Evolutionary conservation across 2,329 filamentous ascomycete species (phyloP), one percentile per base, ranked within the genome.

Genomic region (Fonsecaea multimorphosa): DNA sequence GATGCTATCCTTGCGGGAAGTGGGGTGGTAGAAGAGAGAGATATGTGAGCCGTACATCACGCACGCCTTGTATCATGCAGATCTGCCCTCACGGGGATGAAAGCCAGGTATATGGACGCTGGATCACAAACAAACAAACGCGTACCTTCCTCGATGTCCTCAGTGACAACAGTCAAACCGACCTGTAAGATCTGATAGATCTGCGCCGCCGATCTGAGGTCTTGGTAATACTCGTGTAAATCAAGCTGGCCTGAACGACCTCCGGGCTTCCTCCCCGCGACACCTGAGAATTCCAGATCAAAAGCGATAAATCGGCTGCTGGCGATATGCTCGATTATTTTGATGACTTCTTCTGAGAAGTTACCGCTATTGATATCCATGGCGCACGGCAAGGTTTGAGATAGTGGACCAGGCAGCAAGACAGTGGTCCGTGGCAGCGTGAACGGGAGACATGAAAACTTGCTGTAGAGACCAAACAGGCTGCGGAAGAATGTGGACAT

Each of bases 201-300:
- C 67, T 88, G 83, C 2, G 88, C 88, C 2, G 86, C 86, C 31
- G 77, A 77, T 73, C 86, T 89, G 63, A 82, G 81, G 68, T 90
- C 87, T 11, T 79, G 76, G 72, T 90, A 91, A 62, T 85, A 83
- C 51, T 87, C 78, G 70, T 90, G 84, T 1, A 90, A 76, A 2
- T 82, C 83, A 34, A 82, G 81, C 32, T 78, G 75, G 12, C 74
- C 70, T 34, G 69, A 73, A 60, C 71, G 72, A 49, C 65, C 67
- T 40, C 65, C 67, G 2, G 57, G 36, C 63, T 70, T 63, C 72
- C 73, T 14, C 72, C 71, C 52, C 78, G 76, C 79, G 24, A 91
- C 87, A 1, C 88, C 88, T 14, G 87, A 89, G 53, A 90, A 83
- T 75, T 91, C 88, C 12, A 90, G 79, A 72, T 91, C 88, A 64